Evolutionary conservation across 2,329 filamentous ascomycete genomes (phyloP), one percentile per base, ranked within the genome.

Genomic region (Alternaria triticimaculans): DNA sequence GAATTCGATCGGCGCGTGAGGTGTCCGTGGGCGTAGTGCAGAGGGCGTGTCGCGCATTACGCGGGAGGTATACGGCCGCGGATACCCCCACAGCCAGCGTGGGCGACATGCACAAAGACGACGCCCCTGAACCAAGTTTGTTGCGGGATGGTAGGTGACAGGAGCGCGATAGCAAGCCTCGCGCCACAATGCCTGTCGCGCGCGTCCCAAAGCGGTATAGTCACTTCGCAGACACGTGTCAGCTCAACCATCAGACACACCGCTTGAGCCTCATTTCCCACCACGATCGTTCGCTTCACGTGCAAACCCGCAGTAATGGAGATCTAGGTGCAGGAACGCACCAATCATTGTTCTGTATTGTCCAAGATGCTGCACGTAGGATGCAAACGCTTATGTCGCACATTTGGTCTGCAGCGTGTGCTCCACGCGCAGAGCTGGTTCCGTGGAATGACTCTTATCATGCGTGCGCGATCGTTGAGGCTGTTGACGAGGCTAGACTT

Each of bases 251-350:
- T 55, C 61, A 54, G 10, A 50, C 61, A 33, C 61, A 63, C 61
- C 61, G 61, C 61, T 58, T 44, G 50, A 63, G 57, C 61, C 56
- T 63, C 56, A 60, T 43, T 46, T 55, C 41, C 37, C 25, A 60
- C 23, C 61, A 46, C 21, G n/a, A 26, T 51, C 45, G 28, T 55
- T 46, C 50, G 50, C 49, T 49, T 51, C 21, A 41, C 50, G 11
- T 37, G 44, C 21, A 12, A 45, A 30, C 45, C 54, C 50, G 50
- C 44, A 50, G 28, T 30, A 20, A 21, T 18, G 6, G n/a, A 21
- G 9, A 26, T 25, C 21, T 11, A 20, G 30, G 37, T 45, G 50
- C 33, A 33, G 58, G 12, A 28, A 26, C 14, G 53, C 15, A 37
- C 45, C 56, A 55, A 56, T 60, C n/a, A 60, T 28, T 21, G 26